These are phyloP conservation scores for Proliferodiscus dingleyae DNA, from an alignment of 2,329 filamentous ascomycete genomes.

Conservation along the genomic window DNA sequence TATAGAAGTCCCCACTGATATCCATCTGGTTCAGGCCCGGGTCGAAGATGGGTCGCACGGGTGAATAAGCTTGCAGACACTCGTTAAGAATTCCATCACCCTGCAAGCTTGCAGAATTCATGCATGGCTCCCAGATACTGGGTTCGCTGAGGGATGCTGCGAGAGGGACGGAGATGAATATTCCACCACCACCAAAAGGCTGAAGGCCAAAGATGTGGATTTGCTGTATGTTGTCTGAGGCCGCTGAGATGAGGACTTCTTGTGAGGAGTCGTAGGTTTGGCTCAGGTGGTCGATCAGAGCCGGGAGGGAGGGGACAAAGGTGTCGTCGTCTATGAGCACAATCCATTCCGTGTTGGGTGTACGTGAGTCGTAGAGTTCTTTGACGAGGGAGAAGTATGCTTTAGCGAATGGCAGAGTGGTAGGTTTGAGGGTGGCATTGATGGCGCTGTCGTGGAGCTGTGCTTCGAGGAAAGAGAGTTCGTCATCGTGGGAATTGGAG, in stretches of 20 bases:
- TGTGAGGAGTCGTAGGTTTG: conserved; percentile 16
- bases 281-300: conserved; percentile 19
- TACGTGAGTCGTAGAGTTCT: conserved; percentile 21
- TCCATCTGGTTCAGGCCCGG: conserved; percentile 26
- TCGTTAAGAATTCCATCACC: conserved; percentile 24
- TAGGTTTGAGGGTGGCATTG: conserved; percentile 15
- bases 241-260: conserved; percentile 17
- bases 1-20: conserved; percentile 15
- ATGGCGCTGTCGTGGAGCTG: conserved; percentile 12
- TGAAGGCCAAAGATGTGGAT: conserved; percentile 20
- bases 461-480: conserved; percentile 10
- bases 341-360: conserved; percentile 23
- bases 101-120: conserved; percentile 12
- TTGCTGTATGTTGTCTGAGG: conserved; percentile 21
- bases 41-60: conserved; percentile 20
- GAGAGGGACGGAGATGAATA: conserved; percentile 25
- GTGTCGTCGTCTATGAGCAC: conserved; percentile 29
- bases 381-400: conserved; percentile 25
- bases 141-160: conserved; percentile 12
- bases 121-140: conserved; percentile 16
- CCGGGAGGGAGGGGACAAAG: conserved; percentile 24
- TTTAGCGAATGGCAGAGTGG: conserved; percentile 10
- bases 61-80: conserved; percentile 18
- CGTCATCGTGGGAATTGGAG: conserved; percentile 8
- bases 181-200: conserved; percentile 26